Percentiles rank a stretch among this genome's conserved stretches.
Conservation (phyloP, 1,284 basidiomycete genomes). For the Marasmius tenuissimus region DNA sequence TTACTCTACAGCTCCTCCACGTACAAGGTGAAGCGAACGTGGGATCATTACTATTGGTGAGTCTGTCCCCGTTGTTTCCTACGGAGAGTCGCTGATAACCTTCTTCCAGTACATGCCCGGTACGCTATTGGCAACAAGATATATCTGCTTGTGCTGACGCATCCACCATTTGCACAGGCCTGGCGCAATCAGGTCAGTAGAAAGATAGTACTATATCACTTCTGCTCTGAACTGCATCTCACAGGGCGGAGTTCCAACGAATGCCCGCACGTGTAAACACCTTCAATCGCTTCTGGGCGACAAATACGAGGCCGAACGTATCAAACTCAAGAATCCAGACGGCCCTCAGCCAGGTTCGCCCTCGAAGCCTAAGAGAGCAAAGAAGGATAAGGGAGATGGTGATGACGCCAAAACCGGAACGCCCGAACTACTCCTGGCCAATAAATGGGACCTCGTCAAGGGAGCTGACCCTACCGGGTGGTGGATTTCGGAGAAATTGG, state of each 20-base stretch:
- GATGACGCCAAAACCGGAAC: constrained; percentile 23
- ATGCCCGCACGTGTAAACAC: constrained; percentile 64
- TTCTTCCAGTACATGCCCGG: constrained; percentile 41
- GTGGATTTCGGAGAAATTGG: constrained; percentile 70
- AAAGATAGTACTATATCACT: not conserved
- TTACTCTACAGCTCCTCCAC: constrained; percentile 35
- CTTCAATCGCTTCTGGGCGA: constrained; percentile 57
- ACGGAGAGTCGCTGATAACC: not conserved
- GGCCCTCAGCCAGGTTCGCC: constrained; percentile 30
- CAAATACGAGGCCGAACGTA: constrained; percentile 52
- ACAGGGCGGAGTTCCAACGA: constrained; percentile 45
- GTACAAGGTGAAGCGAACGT: constrained; percentile 53
- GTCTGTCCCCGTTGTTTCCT: not conserved
- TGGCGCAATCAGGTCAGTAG: constrained; percentile 48
- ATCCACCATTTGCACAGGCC: constrained; percentile 27
- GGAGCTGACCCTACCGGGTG: constrained; percentile 60
- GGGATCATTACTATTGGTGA: constrained; percentile 58
- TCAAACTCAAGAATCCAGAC: constrained; percentile 47
- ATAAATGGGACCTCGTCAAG: constrained; percentile 57
- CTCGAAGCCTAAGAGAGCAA: constrained; percentile 15
- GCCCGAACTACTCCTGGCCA: constrained; percentile 52
- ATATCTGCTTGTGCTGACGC: not conserved
- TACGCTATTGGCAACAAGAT: constrained; percentile 21
- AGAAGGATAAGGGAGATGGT: constrained; percentile 23
- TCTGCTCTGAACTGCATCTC: not conserved